Conservation (phyloP, 2,329 filamentous ascomycete species). For the Clonostachys sp. region DNA sequence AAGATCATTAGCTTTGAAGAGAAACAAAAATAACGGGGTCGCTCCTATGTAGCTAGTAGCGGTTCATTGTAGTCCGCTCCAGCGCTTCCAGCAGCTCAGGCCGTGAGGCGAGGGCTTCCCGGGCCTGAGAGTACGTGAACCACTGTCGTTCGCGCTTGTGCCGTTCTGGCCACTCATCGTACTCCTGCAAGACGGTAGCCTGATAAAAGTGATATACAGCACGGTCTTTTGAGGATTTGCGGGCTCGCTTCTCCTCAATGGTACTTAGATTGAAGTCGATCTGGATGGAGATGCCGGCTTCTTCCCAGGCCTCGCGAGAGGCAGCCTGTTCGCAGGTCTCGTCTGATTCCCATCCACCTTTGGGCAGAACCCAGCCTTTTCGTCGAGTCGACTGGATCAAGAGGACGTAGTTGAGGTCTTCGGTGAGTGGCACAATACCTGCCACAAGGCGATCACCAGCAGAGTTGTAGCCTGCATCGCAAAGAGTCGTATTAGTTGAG, state of each 20-base stretch:
- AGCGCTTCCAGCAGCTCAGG: constrained; percentile 89
- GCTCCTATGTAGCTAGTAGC: constrained; percentile 7
- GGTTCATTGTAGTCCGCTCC: constrained; percentile 69
- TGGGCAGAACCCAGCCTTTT: constrained; percentile 93
- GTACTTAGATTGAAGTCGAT: constrained; percentile 82
- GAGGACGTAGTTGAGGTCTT: constrained; percentile 82
- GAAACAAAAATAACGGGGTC: no score
- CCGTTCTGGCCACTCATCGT: constrained; percentile 86
- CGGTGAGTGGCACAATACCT: constrained; percentile 84
- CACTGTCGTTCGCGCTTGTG: constrained; percentile 87
- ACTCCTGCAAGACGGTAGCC: constrained; percentile 80
- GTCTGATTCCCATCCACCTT: constrained; percentile 96
- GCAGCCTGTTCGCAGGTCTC: constrained; percentile 85
- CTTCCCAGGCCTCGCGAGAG: constrained; percentile 92
- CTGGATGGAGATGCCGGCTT: constrained; percentile 84
- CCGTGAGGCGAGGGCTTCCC: constrained; percentile 67
- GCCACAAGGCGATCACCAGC: constrained; percentile 94
- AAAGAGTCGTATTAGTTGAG: no score
- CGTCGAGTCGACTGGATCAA: constrained; percentile 89
- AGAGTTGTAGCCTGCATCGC: constrained; percentile 72
- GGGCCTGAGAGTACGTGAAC: constrained; percentile 84
- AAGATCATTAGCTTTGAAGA: no score
- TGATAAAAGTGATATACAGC: constrained; percentile 78
- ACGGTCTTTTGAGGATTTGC: constrained; percentile 63
- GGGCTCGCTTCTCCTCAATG: constrained; percentile 79